A percentile compares a stretch with the other conserved stretches of the same genome.
Conservation (phyloP, 306 rosid species). For the Trifolium fragiferum region DNA sequence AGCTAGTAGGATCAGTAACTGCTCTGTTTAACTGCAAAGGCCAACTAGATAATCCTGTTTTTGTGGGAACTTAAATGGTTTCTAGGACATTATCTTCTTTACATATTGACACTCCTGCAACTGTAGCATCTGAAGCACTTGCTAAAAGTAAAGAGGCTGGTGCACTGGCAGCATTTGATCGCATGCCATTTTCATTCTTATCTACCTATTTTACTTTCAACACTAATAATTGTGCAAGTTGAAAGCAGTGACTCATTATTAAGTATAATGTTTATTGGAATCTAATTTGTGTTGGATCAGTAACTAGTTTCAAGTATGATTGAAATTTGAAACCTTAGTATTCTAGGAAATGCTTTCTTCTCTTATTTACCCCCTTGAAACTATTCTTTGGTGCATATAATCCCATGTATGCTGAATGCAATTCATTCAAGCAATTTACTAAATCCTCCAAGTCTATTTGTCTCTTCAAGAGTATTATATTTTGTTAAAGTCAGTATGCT, state of each 20-base stretch:
- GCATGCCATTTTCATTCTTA: constrained; percentile 81
- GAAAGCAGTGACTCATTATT: not conserved
- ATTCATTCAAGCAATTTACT: not conserved
- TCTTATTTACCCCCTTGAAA: not conserved
- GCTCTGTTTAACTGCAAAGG: constrained; percentile 98
- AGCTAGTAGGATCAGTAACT: constrained; percentile 94
- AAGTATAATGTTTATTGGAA: not conserved
- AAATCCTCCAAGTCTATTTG: not conserved
- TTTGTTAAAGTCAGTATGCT: too few species aligned
- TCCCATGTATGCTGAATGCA: not conserved
- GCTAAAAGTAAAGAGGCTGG: constrained; percentile 85
- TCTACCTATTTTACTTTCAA: constrained; percentile 97
- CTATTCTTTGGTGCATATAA: not conserved
- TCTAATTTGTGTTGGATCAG: not conserved
- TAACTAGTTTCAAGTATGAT: constrained; percentile 8
- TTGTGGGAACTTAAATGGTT: constrained; percentile 96
- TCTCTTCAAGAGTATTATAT: constrained; percentile 25
- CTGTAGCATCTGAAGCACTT: constrained; percentile 80
- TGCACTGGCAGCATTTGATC: constrained; percentile 91
- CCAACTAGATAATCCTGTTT: constrained; percentile 82
- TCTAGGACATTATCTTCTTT: constrained; percentile 75
- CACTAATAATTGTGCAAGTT: constrained; percentile 87
- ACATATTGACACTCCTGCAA: constrained; percentile 59
- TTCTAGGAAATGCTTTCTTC: constrained; percentile 12
- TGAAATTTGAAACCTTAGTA: not conserved